Conservation (phyloP, 805 yeast species). For the Wickerhamiella cacticola region DNA sequence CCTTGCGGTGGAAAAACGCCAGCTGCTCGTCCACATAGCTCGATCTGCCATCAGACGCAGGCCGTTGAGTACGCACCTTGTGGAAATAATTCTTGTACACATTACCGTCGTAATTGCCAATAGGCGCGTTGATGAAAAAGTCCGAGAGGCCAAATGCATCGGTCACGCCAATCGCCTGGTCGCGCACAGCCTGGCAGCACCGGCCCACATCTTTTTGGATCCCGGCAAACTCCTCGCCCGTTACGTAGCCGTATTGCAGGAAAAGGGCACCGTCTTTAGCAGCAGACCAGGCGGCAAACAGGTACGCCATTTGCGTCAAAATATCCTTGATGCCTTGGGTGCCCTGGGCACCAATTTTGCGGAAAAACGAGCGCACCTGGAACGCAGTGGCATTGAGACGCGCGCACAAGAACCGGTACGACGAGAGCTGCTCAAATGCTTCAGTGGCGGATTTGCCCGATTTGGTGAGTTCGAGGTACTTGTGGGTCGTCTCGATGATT, state of each 20-base stretch:
- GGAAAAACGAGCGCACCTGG: conserved; percentile 29
- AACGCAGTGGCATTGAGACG: conserved; percentile 30
- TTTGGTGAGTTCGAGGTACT: conserved; percentile 19
- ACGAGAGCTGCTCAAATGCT: conserved; percentile 32
- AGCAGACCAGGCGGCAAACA: conserved; percentile 54
- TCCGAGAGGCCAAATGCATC: conserved; percentile 79
- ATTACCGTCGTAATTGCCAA: conserved; percentile 73
- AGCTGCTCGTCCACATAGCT: conserved; percentile 35
- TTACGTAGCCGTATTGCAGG: conserved; percentile 48
- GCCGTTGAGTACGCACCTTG: conserved; percentile 44
- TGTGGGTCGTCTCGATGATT: conserved; percentile 26
- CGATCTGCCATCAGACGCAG: conserved; percentile 37
- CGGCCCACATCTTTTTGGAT: conserved; percentile 35
- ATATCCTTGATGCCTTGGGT: conserved; percentile 36
- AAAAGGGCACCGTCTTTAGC: conserved; percentile 64
- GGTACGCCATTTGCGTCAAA: conserved; percentile 43
- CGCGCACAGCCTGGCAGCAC: conserved; percentile 43
- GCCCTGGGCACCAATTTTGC: conserved; percentile 27
- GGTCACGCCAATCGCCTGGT: conserved; percentile 62
- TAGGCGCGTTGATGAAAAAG: conserved; percentile 65
- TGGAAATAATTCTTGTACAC: conserved; percentile 66
- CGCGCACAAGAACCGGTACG: conserved; percentile 30
- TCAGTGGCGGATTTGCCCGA: conserved; percentile 23
- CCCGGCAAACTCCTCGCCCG: conserved; percentile 37
- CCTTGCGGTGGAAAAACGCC: conserved; percentile 26